These are phyloP conservation scores for Alternaria viburni DNA, from an alignment of 2,329 filamentous ascomycete species.

Conservation along the genomic window DNA sequence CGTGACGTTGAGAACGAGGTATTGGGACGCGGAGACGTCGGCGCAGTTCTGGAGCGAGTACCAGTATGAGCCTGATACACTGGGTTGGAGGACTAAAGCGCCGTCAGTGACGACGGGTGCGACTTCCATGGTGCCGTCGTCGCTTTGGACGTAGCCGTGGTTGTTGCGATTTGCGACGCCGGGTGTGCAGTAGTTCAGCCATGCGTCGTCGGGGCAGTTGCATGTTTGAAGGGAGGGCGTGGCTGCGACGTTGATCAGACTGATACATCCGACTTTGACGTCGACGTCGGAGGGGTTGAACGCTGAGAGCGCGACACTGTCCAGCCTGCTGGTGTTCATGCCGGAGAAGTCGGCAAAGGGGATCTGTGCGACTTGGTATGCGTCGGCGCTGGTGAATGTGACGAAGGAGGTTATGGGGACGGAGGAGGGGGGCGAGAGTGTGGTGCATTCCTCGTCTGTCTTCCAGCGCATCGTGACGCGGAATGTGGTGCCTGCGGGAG, in stretches of 20 bases:
- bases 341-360: slow-evolving; percentile 11
- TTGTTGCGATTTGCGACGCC: neutral
- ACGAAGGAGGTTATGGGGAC: slow-evolving; percentile 6
- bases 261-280: slow-evolving; percentile 7
- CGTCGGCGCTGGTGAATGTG: neutral
- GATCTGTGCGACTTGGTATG: slow-evolving; percentile 8
- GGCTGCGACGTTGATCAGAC: neutral
- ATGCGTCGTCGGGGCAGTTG: slow-evolving; percentile 2
- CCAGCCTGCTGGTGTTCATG: slow-evolving; percentile 9
- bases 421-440: neutral
- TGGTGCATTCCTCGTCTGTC: neutral
- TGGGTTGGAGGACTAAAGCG: slow-evolving; percentile 5
- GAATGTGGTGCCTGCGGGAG: slow-evolving; percentile 5
- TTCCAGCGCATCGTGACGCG: slow-evolving; percentile 9
- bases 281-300: slow-evolving; percentile 1
- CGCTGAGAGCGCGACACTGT: slow-evolving; percentile 2
- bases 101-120: neutral
- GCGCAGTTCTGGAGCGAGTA: slow-evolving; percentile 12
- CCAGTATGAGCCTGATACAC: slow-evolving; percentile 9
- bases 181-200: slow-evolving; percentile 11
- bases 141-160: slow-evolving; percentile 6
- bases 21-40: neutral
- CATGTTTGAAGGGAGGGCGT: neutral
- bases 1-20: slow-evolving; percentile 8
- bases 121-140: slow-evolving; percentile 10